Base-by-base conservation (phyloP, 2,329 filamentous ascomycete species). In the Epichloe amarillans region DNA sequence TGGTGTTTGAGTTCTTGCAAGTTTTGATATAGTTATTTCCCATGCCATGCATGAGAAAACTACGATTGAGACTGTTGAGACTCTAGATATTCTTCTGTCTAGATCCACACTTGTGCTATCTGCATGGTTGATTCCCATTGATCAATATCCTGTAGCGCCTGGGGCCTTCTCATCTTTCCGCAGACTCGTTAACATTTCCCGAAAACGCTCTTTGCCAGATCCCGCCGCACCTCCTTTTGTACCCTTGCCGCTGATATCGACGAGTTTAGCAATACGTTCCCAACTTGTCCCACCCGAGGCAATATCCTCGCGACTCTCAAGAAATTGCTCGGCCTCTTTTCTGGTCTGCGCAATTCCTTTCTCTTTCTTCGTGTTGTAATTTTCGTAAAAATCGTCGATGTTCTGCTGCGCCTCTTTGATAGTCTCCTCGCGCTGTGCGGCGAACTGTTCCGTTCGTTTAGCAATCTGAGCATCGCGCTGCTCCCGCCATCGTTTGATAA, bases 301-400 rank as follows among this genome's bases (percentile, higher is more conserved):
- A 39, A 90, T 96, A 66, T 97, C 90, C 66, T 98, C 91, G 54
- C 90, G 82, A 67, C 76, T 89, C 50, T 80, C 83, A 45, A 97
- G 72, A 69, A 97, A 98, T 64, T 95, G 83, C 63, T 97, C 91
- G 6, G 91, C 93, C 60, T 98, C 93, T 67, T 86, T 85, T 61
- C 84, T 82, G 51, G 91, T 93, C 73, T 95, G 88, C 21, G 84
- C 76, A 58, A 96, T 84, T 53, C 80, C 81, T 78, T 97, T 97
- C 67, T 98, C 93, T 68, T 93, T 91, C 74, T 96, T 95, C 69
- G 85, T 83, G 74, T 97, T 97, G 76, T 98, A 98, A 71, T 95
- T 96, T 65, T 96, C 90, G 75, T 98, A 98, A 72, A 97, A 98
- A 67, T 96, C 93, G 66, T 98, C 93, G 57, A 98, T 95, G 67